Evolutionary conservation across 192 early-diverging fungal species (phyloP), one percentile per base, ranked within the genome.

Genomic region (Backusella liffmaniae): DNA sequence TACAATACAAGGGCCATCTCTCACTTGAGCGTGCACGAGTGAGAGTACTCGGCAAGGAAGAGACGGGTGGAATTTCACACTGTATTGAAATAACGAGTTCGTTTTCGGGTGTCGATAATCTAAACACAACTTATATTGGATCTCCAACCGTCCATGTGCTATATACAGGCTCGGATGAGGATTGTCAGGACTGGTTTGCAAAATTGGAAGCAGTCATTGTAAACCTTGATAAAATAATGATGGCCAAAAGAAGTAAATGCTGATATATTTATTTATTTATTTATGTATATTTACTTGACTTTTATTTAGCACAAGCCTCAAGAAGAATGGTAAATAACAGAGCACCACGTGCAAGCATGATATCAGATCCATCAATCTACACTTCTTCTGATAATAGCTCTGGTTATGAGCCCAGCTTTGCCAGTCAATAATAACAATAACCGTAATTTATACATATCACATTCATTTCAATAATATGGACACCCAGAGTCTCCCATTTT

Each of bases 1-100:
- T 81, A 15, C 75, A 77, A 30, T 81, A 77, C 75, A 81, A 81
- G 59, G 72, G 67, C 26, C 76, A 76, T 26, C 46, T 81, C 3
- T 29, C 29, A 10, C 75, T 81, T 21, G 72, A 76, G 1, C 13
- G 56, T 41, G 76, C 76, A 8, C 35, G 62, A 2, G 41, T 81
- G 5, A 72, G 76, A 32, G 42, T 51, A 1, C 42, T 74, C 5
- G 49, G 26, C 5, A 37, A 39, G 15, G 32, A 65, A 26, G 75
- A 81, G 65, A 23, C 59, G n/a, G 59, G 70, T 7, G 34, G 62
- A 0, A 21, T 44, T 30, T 34, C 35, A 13, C 68, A 81, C 46
- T 76, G 79, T 69, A 46, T 73, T 36, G 72, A 76, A 77, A 70
- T 77, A 16, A 65, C 56, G 26, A 70, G 71, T 37, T 65, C 71